Evolutionary conservation across 352 stramenopile species (phyloP).

Genomic region (Globisporangium takayamanum): DNA sequence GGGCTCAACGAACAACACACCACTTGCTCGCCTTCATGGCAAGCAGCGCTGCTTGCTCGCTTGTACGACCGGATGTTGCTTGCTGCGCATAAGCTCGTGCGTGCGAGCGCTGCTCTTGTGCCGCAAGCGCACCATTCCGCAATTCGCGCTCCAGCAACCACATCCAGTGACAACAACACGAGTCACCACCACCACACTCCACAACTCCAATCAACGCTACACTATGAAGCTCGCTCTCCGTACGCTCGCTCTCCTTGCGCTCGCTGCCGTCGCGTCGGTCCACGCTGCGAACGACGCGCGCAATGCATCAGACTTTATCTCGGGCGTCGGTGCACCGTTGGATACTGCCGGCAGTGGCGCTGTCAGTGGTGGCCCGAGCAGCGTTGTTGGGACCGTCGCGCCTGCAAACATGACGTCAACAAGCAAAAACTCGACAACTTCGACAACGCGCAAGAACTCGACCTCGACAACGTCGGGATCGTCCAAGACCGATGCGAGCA

Average conservation of each 20-base stretch:
- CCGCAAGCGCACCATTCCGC: no score
- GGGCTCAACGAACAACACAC: no score
- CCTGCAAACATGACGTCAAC: conserved; percentile 1
- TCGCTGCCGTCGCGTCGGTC: conserved; percentile 1
- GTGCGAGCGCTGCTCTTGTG: no score
- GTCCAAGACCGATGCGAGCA: background rate
- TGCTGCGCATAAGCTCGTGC: no score
- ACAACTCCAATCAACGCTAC: background rate
- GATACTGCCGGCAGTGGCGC: conserved; percentile 9
- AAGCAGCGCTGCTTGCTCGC: no score
- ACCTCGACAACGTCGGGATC: conserved; percentile 1
- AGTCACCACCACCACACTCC: no score
- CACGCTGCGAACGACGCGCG: background rate
- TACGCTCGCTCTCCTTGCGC: background rate
- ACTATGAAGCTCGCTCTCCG: conserved; percentile 10
- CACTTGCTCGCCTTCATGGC: no score
- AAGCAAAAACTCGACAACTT: conserved; percentile 9
- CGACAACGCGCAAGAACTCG: conserved; percentile 9
- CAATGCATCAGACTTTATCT: conserved; percentile 10
- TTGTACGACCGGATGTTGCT: no score
- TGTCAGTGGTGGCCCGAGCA: conserved; percentile 6
- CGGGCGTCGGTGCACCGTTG: conserved; percentile 6
- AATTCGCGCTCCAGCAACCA: no score
- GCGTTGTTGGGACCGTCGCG: conserved; percentile 4
- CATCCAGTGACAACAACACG: no score